These are phyloP conservation scores for Acephala macrosclerotiorum DNA, from an alignment of 2,329 filamentous ascomycete species.

Conservation along the genomic window DNA sequence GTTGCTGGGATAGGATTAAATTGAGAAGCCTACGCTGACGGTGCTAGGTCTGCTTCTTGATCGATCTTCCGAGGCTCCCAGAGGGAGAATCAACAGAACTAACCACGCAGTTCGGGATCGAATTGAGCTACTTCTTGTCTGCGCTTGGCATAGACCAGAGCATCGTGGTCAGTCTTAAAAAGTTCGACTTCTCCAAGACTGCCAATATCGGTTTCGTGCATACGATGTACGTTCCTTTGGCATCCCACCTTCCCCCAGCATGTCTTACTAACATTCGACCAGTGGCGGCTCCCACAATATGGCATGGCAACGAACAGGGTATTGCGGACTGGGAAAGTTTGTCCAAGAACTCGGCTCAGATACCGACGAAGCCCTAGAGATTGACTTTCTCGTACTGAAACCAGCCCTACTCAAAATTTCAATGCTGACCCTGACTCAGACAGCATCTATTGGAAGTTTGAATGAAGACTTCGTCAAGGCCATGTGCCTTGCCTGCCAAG, in stretches of 20 bases:
- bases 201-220: slow-evolving; percentile 80
- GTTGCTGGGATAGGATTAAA: not conserved
- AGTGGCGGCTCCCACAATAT: slow-evolving; percentile 64
- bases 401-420: not conserved
- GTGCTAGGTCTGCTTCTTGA: slow-evolving; percentile 79
- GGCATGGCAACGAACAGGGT: slow-evolving; percentile 65
- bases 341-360: slow-evolving; percentile 69
- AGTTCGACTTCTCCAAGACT: slow-evolving; percentile 85
- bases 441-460: slow-evolving; percentile 83
- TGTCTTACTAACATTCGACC: slow-evolving; percentile 9
- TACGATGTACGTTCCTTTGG: slow-evolving; percentile 68
- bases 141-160: slow-evolving; percentile 70
- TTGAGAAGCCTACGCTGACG: slow-evolving; percentile 1
- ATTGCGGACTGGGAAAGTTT: slow-evolving; percentile 74
- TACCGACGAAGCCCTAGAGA: slow-evolving; percentile 61
- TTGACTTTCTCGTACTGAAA: slow-evolving; percentile 74
- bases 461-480: slow-evolving; percentile 70
- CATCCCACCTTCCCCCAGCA: not conserved
- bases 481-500: slow-evolving; percentile 65
- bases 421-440: slow-evolving; percentile 50
- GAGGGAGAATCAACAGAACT: slow-evolving; percentile 36
- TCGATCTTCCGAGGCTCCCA: slow-evolving; percentile 76
- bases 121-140: slow-evolving; percentile 74
- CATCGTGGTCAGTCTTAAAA: slow-evolving; percentile 71
- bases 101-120: slow-evolving; percentile 67